Base-by-base conservation (phyloP, 331 rosid species). In the Telfairia occidentalis region DNA sequence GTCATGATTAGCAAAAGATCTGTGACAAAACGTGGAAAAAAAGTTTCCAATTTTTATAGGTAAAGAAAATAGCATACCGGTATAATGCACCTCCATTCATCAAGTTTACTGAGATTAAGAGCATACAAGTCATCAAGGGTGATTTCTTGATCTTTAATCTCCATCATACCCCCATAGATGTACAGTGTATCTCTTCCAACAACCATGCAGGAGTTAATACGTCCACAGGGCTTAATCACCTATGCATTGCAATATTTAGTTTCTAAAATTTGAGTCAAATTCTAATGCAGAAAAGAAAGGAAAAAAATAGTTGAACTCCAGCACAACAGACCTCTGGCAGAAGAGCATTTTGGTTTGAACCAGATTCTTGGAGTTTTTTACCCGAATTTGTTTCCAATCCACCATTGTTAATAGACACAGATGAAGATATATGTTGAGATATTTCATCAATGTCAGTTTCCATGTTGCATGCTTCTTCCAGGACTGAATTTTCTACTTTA, bases 31-130 rank as follows among this genome's bases (percentile, higher is more conserved):
- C 19, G 34, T 19, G 5, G 2, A 65, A 61, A 70, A 58, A 69
- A 73, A 75, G 19, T 32, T 4, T 3, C 13, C 32, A 45, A 40
- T 13, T 29, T 66, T 29, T 16, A 28, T 5, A 3, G 55, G 45
- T 70, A 78, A 78, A 72, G 61, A 77, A 72, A 7, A 65, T 29
- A 76, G 82, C 96, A 79, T 74, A 95, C 98, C 87, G 88, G 92
- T 80, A 91, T 91, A 72, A 92, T 87, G 92, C 99, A 95, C 87
- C 90, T 95, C 99, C 99, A 95, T 78, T 95, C 99, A 11, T 95
- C 99, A 48, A 95, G 99, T 85, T 95, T 95, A 87, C 96, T 88
- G 70, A 95, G 97, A 84, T 90, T 95, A 71, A 95, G 88, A 80
- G 87, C 86, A 81, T 95, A 88, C 85, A 91, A 78, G 86, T 92